These are phyloP conservation scores for Zizania latifolia DNA, from an alignment of 176 grass and related monocot genomes.

Conservation along the genomic window DNA sequence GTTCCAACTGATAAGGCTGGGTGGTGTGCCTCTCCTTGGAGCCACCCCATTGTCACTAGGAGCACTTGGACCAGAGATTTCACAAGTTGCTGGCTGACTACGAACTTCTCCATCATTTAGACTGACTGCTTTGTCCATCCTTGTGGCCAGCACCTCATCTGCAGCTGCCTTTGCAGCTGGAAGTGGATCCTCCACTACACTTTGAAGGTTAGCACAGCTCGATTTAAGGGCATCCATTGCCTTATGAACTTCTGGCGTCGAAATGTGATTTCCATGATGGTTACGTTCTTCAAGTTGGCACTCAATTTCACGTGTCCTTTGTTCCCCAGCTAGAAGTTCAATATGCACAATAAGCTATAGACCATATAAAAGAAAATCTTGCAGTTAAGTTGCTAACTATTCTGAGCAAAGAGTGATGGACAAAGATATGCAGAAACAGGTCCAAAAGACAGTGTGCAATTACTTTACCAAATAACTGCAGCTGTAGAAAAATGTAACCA, in stretches of 20 bases:
- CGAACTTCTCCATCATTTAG: conserved; percentile 8
- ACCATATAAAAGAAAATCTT: neutral
- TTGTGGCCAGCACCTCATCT: conserved; percentile 38
- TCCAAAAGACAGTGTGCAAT: neutral
- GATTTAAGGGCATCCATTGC: conserved; percentile 35
- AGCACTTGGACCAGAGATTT: neutral
- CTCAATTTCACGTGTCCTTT: conserved; percentile 21
- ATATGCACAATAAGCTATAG: conserved; percentile 7
- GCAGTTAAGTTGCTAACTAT: neutral
- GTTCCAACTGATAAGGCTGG: conserved; percentile 56
- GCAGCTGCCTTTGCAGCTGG: conserved; percentile 44
- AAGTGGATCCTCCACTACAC: conserved; percentile 44
- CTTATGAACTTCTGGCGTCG: conserved; percentile 38
- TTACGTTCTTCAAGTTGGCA: conserved; percentile 6
- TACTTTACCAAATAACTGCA: neutral
- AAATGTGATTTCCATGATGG: conserved; percentile 19
- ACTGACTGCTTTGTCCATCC: conserved; percentile 11
- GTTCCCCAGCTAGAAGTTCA: conserved; percentile 37
- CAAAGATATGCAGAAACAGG: neutral
- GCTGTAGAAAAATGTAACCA: neutral
- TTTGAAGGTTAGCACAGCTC: conserved; percentile 50
- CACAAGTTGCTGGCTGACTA: neutral
- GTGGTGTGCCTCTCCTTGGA: neutral
- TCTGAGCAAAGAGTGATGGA: neutral
- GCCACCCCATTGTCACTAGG: neutral